Evolutionary conservation across 176 grass and related monocot species (phyloP).

Genomic region (Carex pumila): DNA sequence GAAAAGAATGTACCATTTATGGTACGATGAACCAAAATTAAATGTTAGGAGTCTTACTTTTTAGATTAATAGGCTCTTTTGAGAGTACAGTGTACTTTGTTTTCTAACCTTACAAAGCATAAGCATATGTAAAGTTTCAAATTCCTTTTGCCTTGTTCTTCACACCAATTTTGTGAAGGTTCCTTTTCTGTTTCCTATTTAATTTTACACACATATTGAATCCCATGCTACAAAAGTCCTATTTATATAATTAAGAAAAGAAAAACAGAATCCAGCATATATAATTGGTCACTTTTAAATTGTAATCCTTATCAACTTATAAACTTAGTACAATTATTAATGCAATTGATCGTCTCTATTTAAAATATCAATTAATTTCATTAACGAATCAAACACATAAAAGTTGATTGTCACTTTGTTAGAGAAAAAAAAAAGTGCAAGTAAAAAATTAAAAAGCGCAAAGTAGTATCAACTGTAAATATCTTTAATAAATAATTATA

Average conservation of each 20-base stretch:
- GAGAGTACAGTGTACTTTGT: background rate
- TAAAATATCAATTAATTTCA: background rate
- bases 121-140: background rate
- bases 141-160: background rate
- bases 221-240: background rate
- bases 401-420: too few species aligned
- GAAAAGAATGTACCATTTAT: background rate
- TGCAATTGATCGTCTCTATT: background rate
- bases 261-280: background rate
- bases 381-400: too few species aligned
- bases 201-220: background rate
- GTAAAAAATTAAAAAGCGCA: too few species aligned
- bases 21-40: background rate
- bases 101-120: background rate
- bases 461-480: too few species aligned
- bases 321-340: background rate
- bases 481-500: too few species aligned
- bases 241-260: background rate
- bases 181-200: background rate
- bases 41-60: background rate
- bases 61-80: background rate
- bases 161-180: background rate
- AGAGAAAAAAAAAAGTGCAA: too few species aligned
- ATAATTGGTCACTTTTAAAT: background rate
- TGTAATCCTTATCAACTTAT: background rate